Percentiles rank a stretch among this genome's conserved stretches.
These are phyloP conservation scores for Phialophora verrucosa DNA, from an alignment of 2,329 filamentous ascomycete species.

Conservation along the genomic window DNA sequence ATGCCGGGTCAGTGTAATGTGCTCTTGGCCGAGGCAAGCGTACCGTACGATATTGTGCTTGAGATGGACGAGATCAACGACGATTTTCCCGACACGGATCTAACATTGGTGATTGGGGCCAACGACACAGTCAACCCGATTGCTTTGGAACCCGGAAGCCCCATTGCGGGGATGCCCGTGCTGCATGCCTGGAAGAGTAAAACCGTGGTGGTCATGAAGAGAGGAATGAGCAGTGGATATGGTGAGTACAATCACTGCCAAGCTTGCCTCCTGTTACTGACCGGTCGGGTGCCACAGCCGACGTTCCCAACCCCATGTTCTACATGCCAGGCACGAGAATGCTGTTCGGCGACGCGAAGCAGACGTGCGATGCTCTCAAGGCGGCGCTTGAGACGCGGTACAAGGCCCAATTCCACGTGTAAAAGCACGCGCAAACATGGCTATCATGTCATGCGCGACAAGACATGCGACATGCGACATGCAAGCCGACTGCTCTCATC, in stretches of 20 bases:
- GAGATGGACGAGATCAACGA: constrained; percentile 98
- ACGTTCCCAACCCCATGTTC: constrained; percentile 90
- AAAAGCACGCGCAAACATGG: neutral
- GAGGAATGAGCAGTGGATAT: constrained; percentile 86
- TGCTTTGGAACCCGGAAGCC: constrained; percentile 78
- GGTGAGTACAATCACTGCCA: constrained; percentile 56
- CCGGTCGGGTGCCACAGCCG: constrained; percentile 58
- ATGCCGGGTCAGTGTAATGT: constrained; percentile 97
- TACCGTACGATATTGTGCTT: constrained; percentile 88
- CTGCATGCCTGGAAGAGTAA: constrained; percentile 94
- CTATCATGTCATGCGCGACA: neutral
- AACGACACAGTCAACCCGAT: constrained; percentile 95
- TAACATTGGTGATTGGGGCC: constrained; percentile 86
- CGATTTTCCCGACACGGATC: constrained; percentile 82
- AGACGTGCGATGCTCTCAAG: constrained; percentile 69
- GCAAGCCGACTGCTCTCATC: too few species aligned
- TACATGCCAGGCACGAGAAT: constrained; percentile 89
- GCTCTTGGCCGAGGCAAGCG: constrained; percentile 81
- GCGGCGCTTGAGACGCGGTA: constrained; percentile 36
- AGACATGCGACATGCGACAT: neutral
- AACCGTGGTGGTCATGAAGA: constrained; percentile 91
- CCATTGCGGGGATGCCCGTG: constrained; percentile 92
- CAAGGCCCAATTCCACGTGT: constrained; percentile 39
- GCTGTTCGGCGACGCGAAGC: constrained; percentile 89
- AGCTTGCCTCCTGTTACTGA: neutral